Evolutionary conservation across 352 stramenopile genomes (phyloP).

Genomic region (Blastocystis sp.): DNA sequence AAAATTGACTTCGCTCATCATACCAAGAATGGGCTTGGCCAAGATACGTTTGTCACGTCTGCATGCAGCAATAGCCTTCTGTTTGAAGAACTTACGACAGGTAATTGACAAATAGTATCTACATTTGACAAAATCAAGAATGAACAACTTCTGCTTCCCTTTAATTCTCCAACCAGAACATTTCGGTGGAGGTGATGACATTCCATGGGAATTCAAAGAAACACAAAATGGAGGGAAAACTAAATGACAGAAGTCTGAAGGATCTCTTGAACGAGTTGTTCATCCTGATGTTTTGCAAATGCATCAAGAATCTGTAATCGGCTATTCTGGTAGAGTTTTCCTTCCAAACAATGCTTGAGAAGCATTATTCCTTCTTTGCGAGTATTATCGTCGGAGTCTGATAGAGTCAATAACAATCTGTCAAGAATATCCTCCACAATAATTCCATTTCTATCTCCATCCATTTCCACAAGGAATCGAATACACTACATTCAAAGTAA

Average conservation of each 20-base stretch:
- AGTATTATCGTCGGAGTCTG: background rate
- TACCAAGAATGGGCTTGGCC: background rate
- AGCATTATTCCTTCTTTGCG: background rate
- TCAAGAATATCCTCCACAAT: background rate
- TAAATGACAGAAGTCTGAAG: constrained; percentile 4
- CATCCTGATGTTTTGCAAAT: background rate
- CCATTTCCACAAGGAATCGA: constrained; percentile 5
- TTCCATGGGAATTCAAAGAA: background rate
- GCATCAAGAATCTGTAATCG: background rate
- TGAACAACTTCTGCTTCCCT: constrained; percentile 24
- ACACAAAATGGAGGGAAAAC: constrained; percentile 8
- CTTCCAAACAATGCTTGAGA: background rate
- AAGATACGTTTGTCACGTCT: constrained; percentile 32
- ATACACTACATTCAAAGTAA: background rate
- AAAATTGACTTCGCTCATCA: background rate
- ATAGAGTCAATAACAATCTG: background rate
- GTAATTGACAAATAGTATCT: constrained; percentile 51
- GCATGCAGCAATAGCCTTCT: background rate
- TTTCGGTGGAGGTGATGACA: constrained; percentile 3
- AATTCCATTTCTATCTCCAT: constrained; percentile 38
- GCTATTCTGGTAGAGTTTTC: background rate
- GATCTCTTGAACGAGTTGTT: background rate
- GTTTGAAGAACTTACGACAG: background rate
- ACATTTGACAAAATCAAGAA: background rate
- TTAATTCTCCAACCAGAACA: constrained; percentile 46